phyloP scores from a whole-genome alignment of 495 filamentous ascomycete genomes.

The Coniosporium apollinis region DNA sequence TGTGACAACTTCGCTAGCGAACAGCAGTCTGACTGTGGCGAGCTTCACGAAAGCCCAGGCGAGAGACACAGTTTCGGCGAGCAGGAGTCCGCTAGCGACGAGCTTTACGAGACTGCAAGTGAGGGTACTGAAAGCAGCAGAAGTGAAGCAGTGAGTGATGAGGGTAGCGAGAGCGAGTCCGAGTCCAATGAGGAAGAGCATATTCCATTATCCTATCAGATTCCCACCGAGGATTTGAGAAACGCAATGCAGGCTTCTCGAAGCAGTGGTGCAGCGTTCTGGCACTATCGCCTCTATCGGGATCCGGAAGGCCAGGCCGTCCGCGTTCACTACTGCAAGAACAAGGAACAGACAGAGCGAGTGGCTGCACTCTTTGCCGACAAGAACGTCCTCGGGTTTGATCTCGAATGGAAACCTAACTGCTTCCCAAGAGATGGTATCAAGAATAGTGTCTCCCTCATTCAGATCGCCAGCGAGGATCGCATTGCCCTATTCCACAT shows the following conservation, averaged over 20 bases:
- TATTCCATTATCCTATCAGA: constrained; percentile 11
- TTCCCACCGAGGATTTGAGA: constrained; percentile 8
- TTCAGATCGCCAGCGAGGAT: constrained; percentile 23
- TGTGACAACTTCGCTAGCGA: too few relatives aligned
- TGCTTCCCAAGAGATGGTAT: constrained; percentile 3
- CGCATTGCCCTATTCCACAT: constrained; percentile 24
- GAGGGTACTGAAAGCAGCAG: too few relatives aligned
- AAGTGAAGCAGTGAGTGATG: too few relatives aligned
- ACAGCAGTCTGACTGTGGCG: too few relatives aligned
- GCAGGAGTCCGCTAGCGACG: too few relatives aligned
- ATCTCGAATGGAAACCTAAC: constrained; percentile 22
- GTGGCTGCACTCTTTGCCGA: constrained; percentile 17
- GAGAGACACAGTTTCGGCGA: too few relatives aligned
- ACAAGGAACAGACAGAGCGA: constrained; percentile 13
- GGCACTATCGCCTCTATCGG: constrained; percentile 18
- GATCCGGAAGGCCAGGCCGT: constrained; percentile 12
- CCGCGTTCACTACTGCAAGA: constrained; percentile 19
- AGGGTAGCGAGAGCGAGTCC: too few relatives aligned
- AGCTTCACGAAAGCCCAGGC: too few relatives aligned
- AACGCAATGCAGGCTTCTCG: constrained; percentile 14
- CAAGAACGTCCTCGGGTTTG: constrained; percentile 22
- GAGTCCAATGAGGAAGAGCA: too few relatives aligned
- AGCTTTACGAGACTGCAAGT: too few relatives aligned
- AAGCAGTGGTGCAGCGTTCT: constrained; percentile 13
- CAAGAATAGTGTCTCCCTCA: constrained; percentile 21